These are phyloP conservation scores for Apophysomyces variabilis DNA, from an alignment of 371 early-diverging fungal species.

Conservation along the genomic window DNA sequence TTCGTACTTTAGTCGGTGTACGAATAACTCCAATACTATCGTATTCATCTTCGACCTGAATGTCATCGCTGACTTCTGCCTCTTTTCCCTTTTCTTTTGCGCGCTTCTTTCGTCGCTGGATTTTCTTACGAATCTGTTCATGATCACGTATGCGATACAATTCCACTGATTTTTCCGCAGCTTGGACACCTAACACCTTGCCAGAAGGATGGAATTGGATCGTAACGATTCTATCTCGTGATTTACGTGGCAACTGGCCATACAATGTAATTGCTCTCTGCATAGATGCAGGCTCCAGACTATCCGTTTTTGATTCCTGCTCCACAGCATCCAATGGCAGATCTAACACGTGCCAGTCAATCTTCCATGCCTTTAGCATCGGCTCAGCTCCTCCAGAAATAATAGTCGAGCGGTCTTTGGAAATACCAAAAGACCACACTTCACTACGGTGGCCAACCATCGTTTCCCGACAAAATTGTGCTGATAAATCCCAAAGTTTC, in stretches of 20 bases:
- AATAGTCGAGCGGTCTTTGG: constrained; percentile 61
- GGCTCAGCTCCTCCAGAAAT: constrained; percentile 89
- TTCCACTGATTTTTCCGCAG: constrained; percentile 83
- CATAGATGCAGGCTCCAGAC: constrained; percentile 34
- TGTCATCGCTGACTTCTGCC: constrained; percentile 46
- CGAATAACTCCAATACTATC: constrained; percentile 66
- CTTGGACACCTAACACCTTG: constrained; percentile 77
- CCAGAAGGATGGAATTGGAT: constrained; percentile 79
- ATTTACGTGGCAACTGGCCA: constrained; percentile 80
- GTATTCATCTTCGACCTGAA: constrained; percentile 75
- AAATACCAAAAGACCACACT: constrained; percentile 85
- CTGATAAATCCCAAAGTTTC: constrained; percentile 94
- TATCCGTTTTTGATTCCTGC: constrained; percentile 35
- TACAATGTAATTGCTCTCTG: constrained; percentile 67
- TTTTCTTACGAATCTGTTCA: constrained; percentile 82
- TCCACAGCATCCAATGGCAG: constrained; percentile 48
- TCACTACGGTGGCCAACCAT: constrained; percentile 91
- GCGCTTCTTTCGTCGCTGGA: constrained; percentile 80
- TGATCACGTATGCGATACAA: constrained; percentile 77
- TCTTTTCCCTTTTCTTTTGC: constrained; percentile 78
- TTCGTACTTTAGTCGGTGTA: constrained; percentile 72
- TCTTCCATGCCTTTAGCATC: constrained; percentile 85
- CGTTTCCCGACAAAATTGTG: constrained; percentile 94
- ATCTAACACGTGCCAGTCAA: constrained; percentile 65
- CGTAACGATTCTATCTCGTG: constrained; percentile 81